Evolutionary conservation across 441 rosid genomes (phyloP), one percentile per base, ranked within the genome.

Genomic region (Syzygium syzygioides): DNA sequence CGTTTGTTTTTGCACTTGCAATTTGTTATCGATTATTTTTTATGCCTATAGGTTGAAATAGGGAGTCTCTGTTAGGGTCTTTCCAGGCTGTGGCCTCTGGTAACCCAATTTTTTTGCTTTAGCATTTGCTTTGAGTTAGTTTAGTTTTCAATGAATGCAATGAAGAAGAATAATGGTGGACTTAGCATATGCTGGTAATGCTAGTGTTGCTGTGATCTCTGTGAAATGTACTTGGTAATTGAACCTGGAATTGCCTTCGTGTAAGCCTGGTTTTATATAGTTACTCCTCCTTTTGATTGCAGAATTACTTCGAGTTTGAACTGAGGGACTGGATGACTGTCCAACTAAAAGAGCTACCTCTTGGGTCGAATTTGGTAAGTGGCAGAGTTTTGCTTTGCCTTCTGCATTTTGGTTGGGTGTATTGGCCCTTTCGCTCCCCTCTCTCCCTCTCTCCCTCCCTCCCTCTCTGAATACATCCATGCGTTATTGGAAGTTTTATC

Each of bases 291-390:
- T 85, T 50, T 80, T 79, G 87, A 56, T 91, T 79, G 88, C 91
- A 97, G 98, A 96, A 94, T 86, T 93, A 90, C 90, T 95, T 97
- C 88, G 91, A 92, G 91, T 97, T 95, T 88, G 97, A 96, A 94
- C 91, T 53, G 90, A 94, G 94, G 88, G 97, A 96, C 92, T 96
- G 98, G 99, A 89, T 97, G 94, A 93, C 93, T 54, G 95, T 96
- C 85, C 14, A 60, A n/a, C 94, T 92, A 56, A 88, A 92, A 37
- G 99, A 96, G 92, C 91, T 96, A 95, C 94, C 94, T 56, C 90
- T 55, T 79, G 98, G 99, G 86, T 93, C 96, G 30, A 92, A 92
- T 89, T 91, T 96, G 99, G 98, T 97, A 91, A 89, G 54, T 45
- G 32, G 57, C 17, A 59, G 62, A 32, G 2, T 41, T 68, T 54